Evolutionary conservation across 2,329 filamentous ascomycete species (phyloP), one percentile per base, ranked within the genome.

Genomic region (Metarhizium humberi): DNA sequence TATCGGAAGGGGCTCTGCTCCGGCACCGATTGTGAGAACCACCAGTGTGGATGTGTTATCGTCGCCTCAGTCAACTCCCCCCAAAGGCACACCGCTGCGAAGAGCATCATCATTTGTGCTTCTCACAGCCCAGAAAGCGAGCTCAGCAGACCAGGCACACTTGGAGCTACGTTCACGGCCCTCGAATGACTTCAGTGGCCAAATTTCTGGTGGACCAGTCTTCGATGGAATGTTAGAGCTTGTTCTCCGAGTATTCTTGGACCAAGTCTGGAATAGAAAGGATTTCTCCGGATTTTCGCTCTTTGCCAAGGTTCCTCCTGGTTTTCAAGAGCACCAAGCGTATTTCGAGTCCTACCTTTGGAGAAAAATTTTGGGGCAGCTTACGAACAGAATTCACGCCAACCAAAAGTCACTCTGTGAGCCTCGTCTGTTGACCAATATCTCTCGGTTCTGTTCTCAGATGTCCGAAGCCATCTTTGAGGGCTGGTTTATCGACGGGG

Each of bases 301-400:
- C 10, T 95, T 90, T 64, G 75, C 89, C 53, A 96, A 94, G 67
- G 87, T 92, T 0, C 94, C 95, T 1, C 90, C 94, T 0, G 92
- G 92, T 0, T 96, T 95, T 64, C 84, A 92, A 61, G 94, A 97
- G 66, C 91, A 97, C 62, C 92, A 96, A 64, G 90, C 91, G 0
- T 95, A 92, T 67, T 96, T 99, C 61, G 90, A 95, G 66, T 95
- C 94, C 0, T 96, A 92, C 66, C 75, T 97, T 3, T 75, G 97
- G 20, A 82, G 85, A 32, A 87, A 86, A 60, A 84, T 88, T 0
- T 80, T 96, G 49, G 79, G 84, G 3, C 82, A 87, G 34, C 73
- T 96, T 16, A 81, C 82, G 38, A 87, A 81, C 56, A 78, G 82
- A 25, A 78, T 97, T 8, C 83, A 89, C 57, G 72, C 86, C 2